These are phyloP conservation scores for Cucurbita pepo DNA, from an alignment of 306 rosid species.

Conservation along the genomic window DNA sequence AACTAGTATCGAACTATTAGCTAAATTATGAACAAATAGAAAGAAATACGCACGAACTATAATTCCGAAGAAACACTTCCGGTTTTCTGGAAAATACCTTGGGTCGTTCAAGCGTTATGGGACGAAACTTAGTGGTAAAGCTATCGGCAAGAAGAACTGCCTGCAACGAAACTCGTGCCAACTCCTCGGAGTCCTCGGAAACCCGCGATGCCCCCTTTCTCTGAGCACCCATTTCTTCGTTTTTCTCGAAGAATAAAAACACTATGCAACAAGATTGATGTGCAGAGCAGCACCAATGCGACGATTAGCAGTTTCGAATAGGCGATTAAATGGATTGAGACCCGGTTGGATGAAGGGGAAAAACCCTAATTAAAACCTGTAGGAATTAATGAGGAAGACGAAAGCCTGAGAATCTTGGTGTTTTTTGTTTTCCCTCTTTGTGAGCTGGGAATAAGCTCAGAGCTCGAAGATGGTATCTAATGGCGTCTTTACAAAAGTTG, in stretches of 20 bases:
- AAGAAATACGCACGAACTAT: not conserved
- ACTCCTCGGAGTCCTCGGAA: conserved; percentile 73
- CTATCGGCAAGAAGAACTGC: conserved; percentile 90
- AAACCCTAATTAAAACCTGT: not conserved
- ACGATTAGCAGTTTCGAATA: not conserved
- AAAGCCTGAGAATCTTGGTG: not conserved
- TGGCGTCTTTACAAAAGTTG: too few relatives aligned
- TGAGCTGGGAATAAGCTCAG: not conserved
- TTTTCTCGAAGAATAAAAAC: not conserved
- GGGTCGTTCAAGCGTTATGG: conserved; percentile 96
- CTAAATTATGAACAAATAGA: not conserved
- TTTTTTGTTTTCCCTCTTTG: not conserved
- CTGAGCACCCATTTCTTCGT: conserved; percentile 55
- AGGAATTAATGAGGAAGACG: not conserved
- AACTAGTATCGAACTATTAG: not conserved
- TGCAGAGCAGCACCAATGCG: not conserved
- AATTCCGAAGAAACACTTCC: not conserved
- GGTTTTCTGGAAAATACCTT: conserved; percentile 26
- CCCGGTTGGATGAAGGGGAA: not conserved
- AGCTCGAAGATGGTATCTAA: too few relatives aligned
- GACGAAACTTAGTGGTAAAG: conserved; percentile 77
- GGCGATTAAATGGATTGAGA: not conserved
- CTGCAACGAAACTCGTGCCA: conserved; percentile 66
- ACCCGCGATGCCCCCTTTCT: conserved; percentile 47
- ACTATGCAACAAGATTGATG: not conserved